A percentile compares a stretch with the other conserved stretches of the same genome.
phyloP scores from a whole-genome alignment of 2,329 filamentous ascomycete species.

The Drechslerella stenobrocha region DNA sequence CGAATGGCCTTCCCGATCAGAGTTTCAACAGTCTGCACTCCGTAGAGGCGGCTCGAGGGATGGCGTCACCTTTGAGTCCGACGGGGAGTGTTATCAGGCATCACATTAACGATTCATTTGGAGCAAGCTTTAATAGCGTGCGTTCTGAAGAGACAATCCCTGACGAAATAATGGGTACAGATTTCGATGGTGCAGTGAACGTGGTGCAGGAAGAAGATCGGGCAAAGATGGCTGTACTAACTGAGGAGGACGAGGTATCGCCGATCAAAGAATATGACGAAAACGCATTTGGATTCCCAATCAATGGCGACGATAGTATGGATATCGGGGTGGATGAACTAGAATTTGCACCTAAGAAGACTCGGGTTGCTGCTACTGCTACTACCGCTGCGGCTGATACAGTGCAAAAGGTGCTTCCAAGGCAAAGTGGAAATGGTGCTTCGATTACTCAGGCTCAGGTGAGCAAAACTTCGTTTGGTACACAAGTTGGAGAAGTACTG shows the following conservation, averaged over 20 bases:
- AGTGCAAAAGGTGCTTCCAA: slow-evolving; percentile 5
- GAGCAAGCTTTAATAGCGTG: slow-evolving; percentile 27
- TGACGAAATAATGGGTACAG: slow-evolving; percentile 8
- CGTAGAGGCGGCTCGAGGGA: slow-evolving; percentile 25
- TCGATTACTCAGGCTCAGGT: slow-evolving; percentile 18
- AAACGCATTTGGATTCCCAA: slow-evolving; percentile 6
- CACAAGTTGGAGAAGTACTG: not conserved
- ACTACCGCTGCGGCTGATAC: too few relatives aligned
- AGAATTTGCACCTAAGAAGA: slow-evolving; percentile 4
- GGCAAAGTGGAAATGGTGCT: not conserved
- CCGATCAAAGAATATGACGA: slow-evolving; percentile 39
- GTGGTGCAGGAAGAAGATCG: slow-evolving; percentile 1
- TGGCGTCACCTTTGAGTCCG: slow-evolving; percentile 25
- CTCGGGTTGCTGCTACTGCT: slow-evolving; percentile 1
- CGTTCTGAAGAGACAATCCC: slow-evolving; percentile 29
- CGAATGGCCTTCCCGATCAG: slow-evolving; percentile 7
- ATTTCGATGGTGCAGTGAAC: slow-evolving; percentile 11
- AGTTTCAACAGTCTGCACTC: slow-evolving; percentile 31
- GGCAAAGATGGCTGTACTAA: not conserved
- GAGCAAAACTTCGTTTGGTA: not conserved
- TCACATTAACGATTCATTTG: slow-evolving; percentile 21
- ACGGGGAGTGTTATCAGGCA: slow-evolving; percentile 35
- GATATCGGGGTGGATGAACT: slow-evolving; percentile 7
- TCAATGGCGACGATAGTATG: slow-evolving; percentile 7
- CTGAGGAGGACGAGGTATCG: slow-evolving; percentile 34